Base-by-base conservation (phyloP, 768 basidiomycete species). In the Leccinum uliginosum region DNA sequence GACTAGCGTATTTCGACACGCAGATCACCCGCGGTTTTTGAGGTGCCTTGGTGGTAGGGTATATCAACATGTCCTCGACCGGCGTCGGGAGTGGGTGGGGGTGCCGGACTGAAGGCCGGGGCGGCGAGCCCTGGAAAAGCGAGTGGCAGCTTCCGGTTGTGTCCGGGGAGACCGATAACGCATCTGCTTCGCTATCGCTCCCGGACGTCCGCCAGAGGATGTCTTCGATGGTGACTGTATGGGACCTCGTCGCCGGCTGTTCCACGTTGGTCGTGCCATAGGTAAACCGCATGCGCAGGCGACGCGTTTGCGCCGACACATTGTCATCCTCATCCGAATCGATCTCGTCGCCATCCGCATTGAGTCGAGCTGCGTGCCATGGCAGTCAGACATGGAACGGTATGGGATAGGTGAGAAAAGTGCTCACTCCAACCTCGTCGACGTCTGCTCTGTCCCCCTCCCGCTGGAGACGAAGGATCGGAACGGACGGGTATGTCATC, bases 291-390 rank as follows among this genome's bases (percentile, higher is more conserved):
- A 80, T 64, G 10, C 80, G 77, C 64, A 77, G 73, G 54, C 78
- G 80, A 34, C 81, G 78, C 27, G 75, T 69, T 29, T 82, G 79
- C 57, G 85, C 83, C 17, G 84, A 73, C 51, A 57, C 62, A 29
- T 58, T 57, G 35, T 82, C 80, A 58, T 87, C 85, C 62, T 84
- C 83, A 19, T 83, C 83, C 0, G 79, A 77, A 3, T 83, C 74
- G 55, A 86, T 79, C 65, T 86, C 84, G 58, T 87, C 81, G 1
- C 86, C 86, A 63, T 87, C 83, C 2, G 77, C 71, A 59, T 76
- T 69, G 3, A 78, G 61, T 34, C 70, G 69, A 12, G 73, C 76
- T 78, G 59, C 17, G 43, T 10, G 49, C 12, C 6, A 14, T 23
- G 30, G 6, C 12, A 32, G 53, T 61, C 46, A 67, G 55, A 59